Evolutionary conservation across 768 basidiomycete species (phyloP).

Genomic region (Serendipita sp.): DNA sequence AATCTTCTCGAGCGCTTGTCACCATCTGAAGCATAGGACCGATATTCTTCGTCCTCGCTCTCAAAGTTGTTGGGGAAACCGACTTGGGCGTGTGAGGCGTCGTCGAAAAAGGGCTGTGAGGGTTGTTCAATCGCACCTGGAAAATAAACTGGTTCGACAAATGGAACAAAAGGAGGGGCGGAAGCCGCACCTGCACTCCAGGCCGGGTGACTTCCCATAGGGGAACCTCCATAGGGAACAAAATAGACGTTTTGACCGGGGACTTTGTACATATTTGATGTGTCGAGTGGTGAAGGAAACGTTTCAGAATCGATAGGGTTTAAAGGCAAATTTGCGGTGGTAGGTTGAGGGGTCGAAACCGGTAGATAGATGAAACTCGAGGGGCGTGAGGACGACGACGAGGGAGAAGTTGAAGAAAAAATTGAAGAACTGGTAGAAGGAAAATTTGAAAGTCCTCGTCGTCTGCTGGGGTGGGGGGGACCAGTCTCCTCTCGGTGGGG

Average conservation of each 20-base stretch:
- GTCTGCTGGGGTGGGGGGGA: background rate
- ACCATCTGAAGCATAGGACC: background rate
- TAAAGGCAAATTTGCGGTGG: background rate
- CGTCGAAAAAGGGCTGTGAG: background rate
- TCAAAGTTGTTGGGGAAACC: background rate
- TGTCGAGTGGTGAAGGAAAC: background rate
- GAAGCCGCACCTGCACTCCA: background rate
- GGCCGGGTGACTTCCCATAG: background rate
- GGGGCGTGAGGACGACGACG: background rate
- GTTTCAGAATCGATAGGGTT: conserved; percentile 3
- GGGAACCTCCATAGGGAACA: background rate
- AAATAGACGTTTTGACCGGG: conserved; percentile 4
- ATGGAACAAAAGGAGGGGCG: background rate
- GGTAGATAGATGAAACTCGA: background rate
- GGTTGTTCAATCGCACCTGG: background rate
- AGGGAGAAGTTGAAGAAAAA: background rate
- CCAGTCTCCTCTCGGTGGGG: background rate
- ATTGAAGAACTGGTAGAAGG: background rate
- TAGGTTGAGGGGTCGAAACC: background rate
- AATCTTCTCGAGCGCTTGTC: background rate
- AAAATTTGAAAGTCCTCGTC: background rate
- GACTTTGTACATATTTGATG: background rate
- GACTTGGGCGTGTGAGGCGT: background rate
- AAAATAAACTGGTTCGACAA: background rate
- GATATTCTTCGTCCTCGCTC: background rate